Conservation (phyloP, 768 basidiomycete genomes). For the Calocera cornea region DNA sequence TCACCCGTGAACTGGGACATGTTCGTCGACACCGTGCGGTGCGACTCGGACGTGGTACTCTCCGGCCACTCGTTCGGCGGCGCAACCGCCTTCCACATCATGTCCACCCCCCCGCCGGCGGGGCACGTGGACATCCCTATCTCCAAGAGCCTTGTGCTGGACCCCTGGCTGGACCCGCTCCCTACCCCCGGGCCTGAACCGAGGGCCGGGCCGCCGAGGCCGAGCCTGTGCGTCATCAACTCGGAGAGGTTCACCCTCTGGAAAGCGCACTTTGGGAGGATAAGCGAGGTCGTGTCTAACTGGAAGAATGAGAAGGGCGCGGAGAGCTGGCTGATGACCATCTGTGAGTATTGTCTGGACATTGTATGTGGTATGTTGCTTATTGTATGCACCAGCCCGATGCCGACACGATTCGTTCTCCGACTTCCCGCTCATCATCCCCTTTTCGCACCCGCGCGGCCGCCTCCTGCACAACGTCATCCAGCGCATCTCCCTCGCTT, state of each 20-base stretch:
- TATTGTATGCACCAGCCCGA: conserved; percentile 18
- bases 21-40: conserved; percentile 19
- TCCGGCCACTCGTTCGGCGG: conserved; percentile 47
- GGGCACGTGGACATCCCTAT: conserved; percentile 38
- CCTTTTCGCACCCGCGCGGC: conserved; percentile 11
- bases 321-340: background rate
- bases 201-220: conserved; percentile 14
- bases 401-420: conserved; percentile 26
- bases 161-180: conserved; percentile 77
- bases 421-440: conserved; percentile 27
- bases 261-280: conserved; percentile 53
- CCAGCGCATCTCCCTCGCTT: conserved; percentile 4
- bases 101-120: conserved; percentile 37
- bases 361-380: background rate
- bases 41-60: conserved; percentile 27
- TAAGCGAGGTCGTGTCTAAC: conserved; percentile 37
- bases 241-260: conserved; percentile 69
- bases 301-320: conserved; percentile 29
- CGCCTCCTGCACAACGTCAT: background rate
- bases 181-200: conserved; percentile 40
- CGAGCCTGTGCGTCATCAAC: conserved; percentile 51
- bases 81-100: conserved; percentile 40
- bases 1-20: conserved; percentile 15
- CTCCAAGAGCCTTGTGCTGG: conserved; percentile 46
- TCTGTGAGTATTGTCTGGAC: background rate